phyloP scores from a whole-genome alignment of 345 rosid species.

The Eucalyptus leucophloia region DNA sequence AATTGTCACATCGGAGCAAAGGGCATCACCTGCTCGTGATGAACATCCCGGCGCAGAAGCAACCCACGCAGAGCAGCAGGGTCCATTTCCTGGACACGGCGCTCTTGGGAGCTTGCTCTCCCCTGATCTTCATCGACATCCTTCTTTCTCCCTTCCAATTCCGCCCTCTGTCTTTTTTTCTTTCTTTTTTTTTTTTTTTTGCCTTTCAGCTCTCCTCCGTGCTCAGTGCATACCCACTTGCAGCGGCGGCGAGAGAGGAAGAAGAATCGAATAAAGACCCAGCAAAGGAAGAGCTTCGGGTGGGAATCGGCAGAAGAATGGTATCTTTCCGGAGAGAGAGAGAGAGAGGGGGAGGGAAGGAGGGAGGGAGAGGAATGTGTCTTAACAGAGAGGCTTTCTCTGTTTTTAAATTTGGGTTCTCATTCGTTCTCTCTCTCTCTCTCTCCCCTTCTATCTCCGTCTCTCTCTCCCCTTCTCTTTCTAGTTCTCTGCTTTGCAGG shows the following conservation, averaged over 20 bases:
- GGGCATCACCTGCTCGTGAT: conserved; percentile 69
- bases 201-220: background rate
- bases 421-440: background rate
- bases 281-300: background rate
- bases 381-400: background rate
- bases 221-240: conserved; percentile 1
- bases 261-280: background rate
- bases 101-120: conserved; percentile 39
- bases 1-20: background rate
- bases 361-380: background rate
- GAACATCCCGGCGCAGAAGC: conserved; percentile 81
- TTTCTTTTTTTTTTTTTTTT: no score
- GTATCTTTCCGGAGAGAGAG: background rate
- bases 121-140: conserved; percentile 64
- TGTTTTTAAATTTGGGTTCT: background rate
- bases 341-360: background rate
- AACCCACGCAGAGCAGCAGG: conserved; percentile 52
- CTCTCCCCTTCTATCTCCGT: background rate
- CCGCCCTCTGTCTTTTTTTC: background rate
- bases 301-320: background rate
- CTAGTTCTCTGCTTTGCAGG: conserved; percentile 23
- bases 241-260: background rate
- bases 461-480: background rate
- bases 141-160: background rate
- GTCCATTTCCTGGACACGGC: conserved; percentile 66